These are phyloP conservation scores for Ceratocystis huliohia DNA, from an alignment of 2,329 filamentous ascomycete genomes.

Conservation along the genomic window DNA sequence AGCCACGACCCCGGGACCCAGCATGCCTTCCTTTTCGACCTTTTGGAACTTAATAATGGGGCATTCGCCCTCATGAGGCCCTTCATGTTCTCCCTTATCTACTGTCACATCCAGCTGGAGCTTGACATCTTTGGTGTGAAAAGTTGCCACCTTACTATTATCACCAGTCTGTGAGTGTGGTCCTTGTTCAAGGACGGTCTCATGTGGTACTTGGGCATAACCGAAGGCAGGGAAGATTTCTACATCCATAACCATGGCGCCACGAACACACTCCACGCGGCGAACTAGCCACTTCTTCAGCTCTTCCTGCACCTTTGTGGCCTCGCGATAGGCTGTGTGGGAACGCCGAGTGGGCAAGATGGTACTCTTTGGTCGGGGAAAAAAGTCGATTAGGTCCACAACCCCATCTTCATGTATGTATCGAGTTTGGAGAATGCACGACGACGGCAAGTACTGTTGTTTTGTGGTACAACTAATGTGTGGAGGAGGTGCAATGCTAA, in stretches of 20 bases:
- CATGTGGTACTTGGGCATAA: conserved; percentile 53
- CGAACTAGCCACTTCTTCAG: conserved; percentile 60
- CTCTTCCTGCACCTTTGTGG: conserved; percentile 42
- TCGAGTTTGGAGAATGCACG: conserved; percentile 64
- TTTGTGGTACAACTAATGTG: conserved; percentile 52
- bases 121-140: conserved; percentile 45
- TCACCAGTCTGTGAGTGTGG: conserved; percentile 30
- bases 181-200: conserved; percentile 41
- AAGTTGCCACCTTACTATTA: conserved; percentile 49
- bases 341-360: conserved; percentile 38
- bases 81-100: conserved; percentile 42
- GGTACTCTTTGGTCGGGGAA: conserved; percentile 53
- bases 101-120: conserved; percentile 57
- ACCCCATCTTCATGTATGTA: conserved; percentile 66
- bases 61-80: conserved; percentile 30
- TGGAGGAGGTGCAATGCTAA: conserved; percentile 48
- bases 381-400: conserved; percentile 61
- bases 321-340: conserved; percentile 42
- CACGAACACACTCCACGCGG: conserved; percentile 60
- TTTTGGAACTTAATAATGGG: conserved; percentile 46
- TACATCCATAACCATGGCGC: conserved; percentile 48
- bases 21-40: conserved; percentile 38
- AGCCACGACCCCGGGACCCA: conserved; percentile 51
- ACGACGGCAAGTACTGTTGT: conserved; percentile 63
- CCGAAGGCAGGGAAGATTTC: conserved; percentile 62